Conservation (phyloP, 2,329 filamentous ascomycete genomes). For the Phialophora macrospora region DNA sequence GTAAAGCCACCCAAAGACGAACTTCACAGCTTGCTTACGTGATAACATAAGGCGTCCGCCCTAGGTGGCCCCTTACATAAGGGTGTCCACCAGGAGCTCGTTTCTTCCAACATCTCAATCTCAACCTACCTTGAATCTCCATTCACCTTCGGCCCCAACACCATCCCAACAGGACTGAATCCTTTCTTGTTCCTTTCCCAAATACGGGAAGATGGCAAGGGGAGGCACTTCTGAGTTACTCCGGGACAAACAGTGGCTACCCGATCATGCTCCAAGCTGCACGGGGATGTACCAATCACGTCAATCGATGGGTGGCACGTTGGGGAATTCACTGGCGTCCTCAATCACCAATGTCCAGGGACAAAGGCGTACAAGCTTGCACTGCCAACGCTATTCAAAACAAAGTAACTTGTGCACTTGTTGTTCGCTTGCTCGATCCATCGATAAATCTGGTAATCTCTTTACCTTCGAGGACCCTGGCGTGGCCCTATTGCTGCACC, state of each 20-base stretch:
- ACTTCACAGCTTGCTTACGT: background rate
- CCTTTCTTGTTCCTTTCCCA: background rate
- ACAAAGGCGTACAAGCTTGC: constrained; percentile 8
- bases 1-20: background rate
- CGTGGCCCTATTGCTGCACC: background rate
- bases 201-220: background rate
- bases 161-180: background rate
- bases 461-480: background rate
- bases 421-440: background rate
- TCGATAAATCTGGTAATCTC: background rate
- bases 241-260: background rate
- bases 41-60: background rate
- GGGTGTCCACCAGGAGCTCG: background rate
- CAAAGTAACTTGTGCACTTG: background rate
- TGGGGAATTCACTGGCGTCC: constrained; percentile 10
- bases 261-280: constrained; percentile 4
- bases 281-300: constrained; percentile 13
- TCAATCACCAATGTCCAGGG: background rate
- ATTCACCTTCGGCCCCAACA: background rate
- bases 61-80: background rate
- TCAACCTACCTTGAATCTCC: background rate
- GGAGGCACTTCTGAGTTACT: background rate
- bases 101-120: constrained; percentile 1
- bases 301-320: constrained; percentile 9
- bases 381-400: background rate